phyloP scores from a whole-genome alignment of 768 basidiomycete species.

The Hericium alpestre region DNA sequence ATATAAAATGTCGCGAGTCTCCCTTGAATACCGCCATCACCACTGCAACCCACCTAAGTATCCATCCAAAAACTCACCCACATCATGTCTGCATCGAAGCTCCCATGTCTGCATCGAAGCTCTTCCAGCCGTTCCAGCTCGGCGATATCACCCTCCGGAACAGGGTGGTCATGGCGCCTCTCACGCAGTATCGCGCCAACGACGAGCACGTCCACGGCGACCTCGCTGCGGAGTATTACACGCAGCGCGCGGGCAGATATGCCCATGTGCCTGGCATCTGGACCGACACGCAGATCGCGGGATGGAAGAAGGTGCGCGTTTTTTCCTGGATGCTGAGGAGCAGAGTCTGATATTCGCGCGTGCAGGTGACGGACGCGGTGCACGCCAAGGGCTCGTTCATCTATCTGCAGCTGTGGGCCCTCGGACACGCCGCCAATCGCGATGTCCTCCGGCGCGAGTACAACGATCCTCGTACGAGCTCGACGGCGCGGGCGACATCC shows the following conservation, averaged over 20 bases:
- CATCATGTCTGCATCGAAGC: too few relatives aligned
- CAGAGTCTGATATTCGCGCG: too few relatives aligned
- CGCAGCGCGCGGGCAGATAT: constrained; percentile 17
- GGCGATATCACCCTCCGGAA: constrained; percentile 11
- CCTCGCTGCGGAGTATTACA: constrained; percentile 6
- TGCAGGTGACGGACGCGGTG: constrained; percentile 22
- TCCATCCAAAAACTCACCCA: too few relatives aligned
- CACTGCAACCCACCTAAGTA: too few relatives aligned
- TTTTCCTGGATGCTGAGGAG: too few relatives aligned
- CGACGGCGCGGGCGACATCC: not conserved
- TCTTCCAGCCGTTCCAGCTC: constrained; percentile 14
- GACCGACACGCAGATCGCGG: not conserved
- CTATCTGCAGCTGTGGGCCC: constrained; percentile 27
- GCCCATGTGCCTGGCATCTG: constrained; percentile 22
- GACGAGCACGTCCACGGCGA: constrained; percentile 7
- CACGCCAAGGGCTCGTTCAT: constrained; percentile 26
- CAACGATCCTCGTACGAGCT: not conserved
- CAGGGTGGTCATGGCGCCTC: constrained; percentile 14
- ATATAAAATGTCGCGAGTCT: too few relatives aligned
- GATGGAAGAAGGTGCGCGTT: too few relatives aligned
- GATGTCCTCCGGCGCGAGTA: not conserved
- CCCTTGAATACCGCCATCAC: too few relatives aligned
- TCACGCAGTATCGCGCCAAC: constrained; percentile 14
- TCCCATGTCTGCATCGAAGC: not conserved
- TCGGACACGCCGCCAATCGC: constrained; percentile 19